A percentile compares a stretch with the other conserved stretches of the same genome.
phyloP scores from a whole-genome alignment of 208 protist genomes.

The Leishmania guyanensis region DNA sequence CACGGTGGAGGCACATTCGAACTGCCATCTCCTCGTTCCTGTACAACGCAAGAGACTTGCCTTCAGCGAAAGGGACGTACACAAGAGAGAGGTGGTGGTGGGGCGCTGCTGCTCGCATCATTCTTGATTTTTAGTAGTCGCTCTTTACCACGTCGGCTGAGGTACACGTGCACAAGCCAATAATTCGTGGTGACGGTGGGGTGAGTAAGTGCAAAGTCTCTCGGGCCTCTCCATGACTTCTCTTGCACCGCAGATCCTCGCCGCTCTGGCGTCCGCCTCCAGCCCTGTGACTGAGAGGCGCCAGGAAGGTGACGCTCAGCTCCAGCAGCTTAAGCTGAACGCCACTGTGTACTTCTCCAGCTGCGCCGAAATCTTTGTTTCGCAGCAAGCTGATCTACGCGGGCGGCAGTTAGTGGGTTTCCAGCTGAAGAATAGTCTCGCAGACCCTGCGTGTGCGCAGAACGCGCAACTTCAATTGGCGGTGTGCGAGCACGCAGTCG shows the following conservation, averaged over 20 bases:
- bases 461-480: constrained; percentile 53
- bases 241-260: constrained; percentile 61
- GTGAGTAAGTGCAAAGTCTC: neutral
- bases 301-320: constrained; percentile 54
- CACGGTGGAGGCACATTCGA: neutral
- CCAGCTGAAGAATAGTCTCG: constrained; percentile 78
- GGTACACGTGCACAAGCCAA: neutral
- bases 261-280: constrained; percentile 62
- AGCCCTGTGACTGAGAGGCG: constrained; percentile 58
- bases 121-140: neutral
- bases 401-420: constrained; percentile 70
- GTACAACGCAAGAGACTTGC: neutral
- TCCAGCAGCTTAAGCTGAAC: constrained; percentile 60
- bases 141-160: neutral
- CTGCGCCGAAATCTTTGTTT: constrained; percentile 70
- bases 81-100: no score
- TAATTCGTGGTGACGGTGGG: neutral
- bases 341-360: constrained; percentile 57
- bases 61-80: neutral
- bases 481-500: constrained; percentile 64
- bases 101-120: neutral
- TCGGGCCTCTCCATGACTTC: constrained; percentile 12
- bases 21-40: neutral
- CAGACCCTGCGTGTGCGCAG: constrained; percentile 50
- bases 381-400: constrained; percentile 32